These are phyloP conservation scores for Polygonum maritimum DNA, from an alignment of 148 eudicot genomes.

Conservation along the genomic window DNA sequence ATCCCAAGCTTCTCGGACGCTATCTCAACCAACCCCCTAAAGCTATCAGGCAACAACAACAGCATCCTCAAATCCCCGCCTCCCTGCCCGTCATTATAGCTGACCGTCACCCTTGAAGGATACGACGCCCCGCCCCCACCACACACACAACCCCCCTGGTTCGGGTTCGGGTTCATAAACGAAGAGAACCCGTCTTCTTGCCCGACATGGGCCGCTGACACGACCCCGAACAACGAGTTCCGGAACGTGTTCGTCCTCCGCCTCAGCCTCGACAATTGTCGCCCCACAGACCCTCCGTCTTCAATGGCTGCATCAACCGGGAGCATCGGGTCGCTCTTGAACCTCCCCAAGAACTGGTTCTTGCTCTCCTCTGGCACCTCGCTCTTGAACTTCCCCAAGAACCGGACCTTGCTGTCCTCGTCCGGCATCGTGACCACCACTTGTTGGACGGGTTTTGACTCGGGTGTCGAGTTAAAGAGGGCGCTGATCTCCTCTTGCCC, in stretches of 20 bases:
- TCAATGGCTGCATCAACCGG: not conserved
- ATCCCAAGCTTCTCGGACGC: conserved; percentile 44
- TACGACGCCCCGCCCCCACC: not conserved
- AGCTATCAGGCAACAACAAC: conserved; percentile 44
- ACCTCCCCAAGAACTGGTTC: conserved; percentile 33
- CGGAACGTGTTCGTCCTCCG: conserved; percentile 50
- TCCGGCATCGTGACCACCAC: conserved; percentile 14
- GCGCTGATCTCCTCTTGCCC: conserved; percentile 51
- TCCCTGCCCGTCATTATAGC: conserved; percentile 33
- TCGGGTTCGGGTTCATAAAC: conserved; percentile 10
- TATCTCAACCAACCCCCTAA: conserved; percentile 39
- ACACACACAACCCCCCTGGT: not conserved
- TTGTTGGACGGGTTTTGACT: conserved; percentile 19
- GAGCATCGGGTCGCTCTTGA: conserved; percentile 45
- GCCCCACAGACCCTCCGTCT: conserved; percentile 19
- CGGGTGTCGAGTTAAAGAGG: conserved; percentile 34
- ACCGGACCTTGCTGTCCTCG: conserved; percentile 18
- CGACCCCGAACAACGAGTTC: conserved; percentile 77
- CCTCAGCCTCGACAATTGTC: conserved; percentile 24
- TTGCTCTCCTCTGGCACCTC: conserved; percentile 28
- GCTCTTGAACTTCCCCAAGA: conserved; percentile 45
- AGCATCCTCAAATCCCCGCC: conserved; percentile 35
- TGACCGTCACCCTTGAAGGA: conserved; percentile 36
- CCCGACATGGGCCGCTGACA: conserved; percentile 44
- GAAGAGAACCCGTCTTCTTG: conserved; percentile 23